Percentiles rank a stretch among this genome's conserved stretches.
phyloP scores from a whole-genome alignment of 305 asterid species.

The Euphrasia arctica region DNA sequence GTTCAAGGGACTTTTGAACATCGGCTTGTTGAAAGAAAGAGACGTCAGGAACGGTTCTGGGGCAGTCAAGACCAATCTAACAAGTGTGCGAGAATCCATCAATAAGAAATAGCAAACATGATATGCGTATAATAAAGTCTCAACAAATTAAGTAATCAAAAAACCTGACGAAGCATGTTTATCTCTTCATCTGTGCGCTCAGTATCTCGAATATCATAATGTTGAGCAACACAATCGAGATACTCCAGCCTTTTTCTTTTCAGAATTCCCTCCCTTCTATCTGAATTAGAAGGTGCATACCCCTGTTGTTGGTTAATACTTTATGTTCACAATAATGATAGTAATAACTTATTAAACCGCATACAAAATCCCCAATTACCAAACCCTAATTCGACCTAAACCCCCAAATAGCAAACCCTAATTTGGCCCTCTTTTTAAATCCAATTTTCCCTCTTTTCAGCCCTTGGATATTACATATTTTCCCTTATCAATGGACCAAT shows the following conservation, averaged over 20 bases:
- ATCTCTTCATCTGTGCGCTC: constrained; percentile 96
- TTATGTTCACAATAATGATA: constrained; percentile 22
- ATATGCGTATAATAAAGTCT: constrained; percentile 9
- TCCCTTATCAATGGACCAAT: too few relatives aligned
- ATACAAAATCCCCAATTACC: too few relatives aligned
- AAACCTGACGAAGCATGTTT: constrained; percentile 92
- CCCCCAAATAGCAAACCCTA: too few relatives aligned
- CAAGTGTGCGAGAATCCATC: constrained; percentile 18
- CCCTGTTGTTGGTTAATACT: constrained; percentile 85
- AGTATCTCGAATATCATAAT: constrained; percentile 76
- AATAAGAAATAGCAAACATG: constrained; percentile 5
- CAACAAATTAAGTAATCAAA: background rate
- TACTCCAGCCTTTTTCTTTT: constrained; percentile 86
- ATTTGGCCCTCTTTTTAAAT: too few relatives aligned
- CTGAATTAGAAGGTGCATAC: constrained; percentile 99
- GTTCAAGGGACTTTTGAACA: constrained; percentile 89
- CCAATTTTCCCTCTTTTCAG: too few relatives aligned
- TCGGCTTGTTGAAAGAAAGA: constrained; percentile 89
- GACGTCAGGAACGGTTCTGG: constrained; percentile 94
- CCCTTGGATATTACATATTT: too few relatives aligned
- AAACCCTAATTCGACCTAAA: too few relatives aligned
- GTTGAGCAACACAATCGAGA: constrained; percentile 84
- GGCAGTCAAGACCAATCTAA: constrained; percentile 94
- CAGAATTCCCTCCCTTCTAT: constrained; percentile 96
- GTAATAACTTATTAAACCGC: too few relatives aligned